Percentiles rank a stretch among this genome's conserved stretches.
Conservation (phyloP, 768 basidiomycete species). For the Boletus eberwhitei region DNA sequence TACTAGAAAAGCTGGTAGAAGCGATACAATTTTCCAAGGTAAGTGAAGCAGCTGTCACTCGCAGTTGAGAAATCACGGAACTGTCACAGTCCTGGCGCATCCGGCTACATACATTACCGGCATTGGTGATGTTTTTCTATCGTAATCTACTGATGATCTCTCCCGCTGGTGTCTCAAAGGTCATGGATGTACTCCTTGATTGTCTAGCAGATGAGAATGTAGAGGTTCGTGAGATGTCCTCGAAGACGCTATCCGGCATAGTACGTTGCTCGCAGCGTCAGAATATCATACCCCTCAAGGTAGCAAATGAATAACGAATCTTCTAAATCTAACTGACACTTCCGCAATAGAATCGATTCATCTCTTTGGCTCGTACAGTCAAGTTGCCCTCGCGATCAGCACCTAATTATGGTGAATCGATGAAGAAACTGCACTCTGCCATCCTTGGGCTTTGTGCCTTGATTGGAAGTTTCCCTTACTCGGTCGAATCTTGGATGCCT, state of each 20-base stretch:
- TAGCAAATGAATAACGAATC: conserved; percentile 26
- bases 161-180: conserved; percentile 57
- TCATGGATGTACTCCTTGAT: conserved; percentile 80
- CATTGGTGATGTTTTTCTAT: conserved; percentile 87
- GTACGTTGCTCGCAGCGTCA: conserved; percentile 88
- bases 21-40: conserved; percentile 80
- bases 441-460: conserved; percentile 93
- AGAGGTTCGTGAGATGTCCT: conserved; percentile 90
- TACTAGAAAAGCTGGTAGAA: conserved; percentile 58
- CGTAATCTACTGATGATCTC: conserved; percentile 80
- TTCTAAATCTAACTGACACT: conserved; percentile 1
- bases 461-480: conserved; percentile 93
- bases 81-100: conserved; percentile 79
- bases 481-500: conserved; percentile 92
- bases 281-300: conserved; percentile 81
- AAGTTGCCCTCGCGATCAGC: conserved; percentile 68
- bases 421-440: conserved; percentile 80
- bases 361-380: conserved; percentile 55
- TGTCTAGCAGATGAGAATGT: conserved; percentile 89
- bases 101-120: conserved; percentile 82
- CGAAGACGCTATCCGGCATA: conserved; percentile 80
- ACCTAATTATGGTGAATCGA: conserved; percentile 64
- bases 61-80: conserved; percentile 10
- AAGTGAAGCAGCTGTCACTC: conserved; percentile 20
- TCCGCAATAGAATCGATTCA: conserved; percentile 69